These are phyloP conservation scores for Salix udensis DNA, from an alignment of 345 rosid genomes.

Conservation along the genomic window DNA sequence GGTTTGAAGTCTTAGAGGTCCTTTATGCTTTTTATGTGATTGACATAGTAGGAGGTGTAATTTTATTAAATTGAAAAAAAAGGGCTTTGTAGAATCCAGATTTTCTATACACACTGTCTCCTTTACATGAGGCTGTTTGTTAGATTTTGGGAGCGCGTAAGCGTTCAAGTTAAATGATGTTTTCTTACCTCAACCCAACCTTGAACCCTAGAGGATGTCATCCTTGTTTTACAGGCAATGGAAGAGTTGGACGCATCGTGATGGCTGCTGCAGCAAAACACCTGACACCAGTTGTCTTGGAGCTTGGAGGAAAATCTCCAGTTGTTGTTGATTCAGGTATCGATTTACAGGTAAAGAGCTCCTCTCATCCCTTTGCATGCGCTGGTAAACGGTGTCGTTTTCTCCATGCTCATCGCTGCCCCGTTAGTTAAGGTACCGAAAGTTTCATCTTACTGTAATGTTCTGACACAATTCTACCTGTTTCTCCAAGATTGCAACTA, in stretches of 20 bases:
- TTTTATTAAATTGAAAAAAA: neutral
- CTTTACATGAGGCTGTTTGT: neutral
- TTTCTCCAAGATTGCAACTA: conserved; percentile 56
- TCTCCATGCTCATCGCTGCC: neutral
- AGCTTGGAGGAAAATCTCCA: conserved; percentile 96
- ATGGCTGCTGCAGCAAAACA: conserved; percentile 96
- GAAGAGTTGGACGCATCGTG: conserved; percentile 67
- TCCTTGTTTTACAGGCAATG: conserved; percentile 55
- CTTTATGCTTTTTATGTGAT: neutral
- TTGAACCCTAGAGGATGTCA: neutral
- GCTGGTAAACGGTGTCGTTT: neutral
- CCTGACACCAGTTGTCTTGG: conserved; percentile 86
- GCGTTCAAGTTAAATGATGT: neutral
- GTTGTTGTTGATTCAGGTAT: conserved; percentile 70
- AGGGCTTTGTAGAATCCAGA: neutral
- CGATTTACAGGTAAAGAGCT: conserved; percentile 52
- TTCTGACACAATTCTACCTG: conserved; percentile 17
- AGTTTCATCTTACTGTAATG: neutral
- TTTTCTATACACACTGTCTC: neutral
- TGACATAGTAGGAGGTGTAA: neutral
- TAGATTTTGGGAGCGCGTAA: neutral
- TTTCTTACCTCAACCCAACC: neutral
- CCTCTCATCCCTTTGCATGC: neutral
- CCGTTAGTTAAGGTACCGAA: neutral
- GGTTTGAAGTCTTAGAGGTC: neutral